These are phyloP conservation scores for Fomitopsis pulvina DNA, from an alignment of 768 basidiomycete species.

Conservation along the genomic window DNA sequence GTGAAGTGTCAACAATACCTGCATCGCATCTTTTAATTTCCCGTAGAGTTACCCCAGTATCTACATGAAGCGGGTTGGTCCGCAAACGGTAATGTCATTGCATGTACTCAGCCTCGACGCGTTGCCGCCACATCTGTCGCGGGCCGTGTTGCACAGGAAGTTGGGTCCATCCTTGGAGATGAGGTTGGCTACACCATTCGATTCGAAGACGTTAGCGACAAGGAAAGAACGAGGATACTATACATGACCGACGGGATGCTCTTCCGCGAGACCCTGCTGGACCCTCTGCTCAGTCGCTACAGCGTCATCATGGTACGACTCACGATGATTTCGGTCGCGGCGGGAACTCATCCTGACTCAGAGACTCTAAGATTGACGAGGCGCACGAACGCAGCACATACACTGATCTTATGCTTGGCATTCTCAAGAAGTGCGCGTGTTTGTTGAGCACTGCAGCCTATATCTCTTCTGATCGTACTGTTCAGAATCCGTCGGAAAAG, in stretches of 20 bases:
- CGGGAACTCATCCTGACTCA: constrained; percentile 15
- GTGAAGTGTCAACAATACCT: neutral
- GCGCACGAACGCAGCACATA: constrained; percentile 96
- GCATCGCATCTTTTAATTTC: constrained; percentile 10
- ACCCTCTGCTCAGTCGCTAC: constrained; percentile 87
- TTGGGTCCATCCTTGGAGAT: constrained; percentile 83
- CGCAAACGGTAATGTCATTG: constrained; percentile 72
- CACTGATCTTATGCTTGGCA: constrained; percentile 86
- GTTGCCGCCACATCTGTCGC: constrained; percentile 97
- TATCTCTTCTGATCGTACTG: neutral
- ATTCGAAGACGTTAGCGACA: constrained; percentile 89
- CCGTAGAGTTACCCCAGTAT: constrained; percentile 88
- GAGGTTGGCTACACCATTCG: constrained; percentile 97
- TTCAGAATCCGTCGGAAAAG: constrained; percentile 85
- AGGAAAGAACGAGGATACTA: constrained; percentile 79
- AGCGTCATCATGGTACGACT: constrained; percentile 88
- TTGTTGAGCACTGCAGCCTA: neutral
- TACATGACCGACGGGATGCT: constrained; percentile 99
- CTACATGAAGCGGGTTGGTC: constrained; percentile 94
- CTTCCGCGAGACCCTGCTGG: constrained; percentile 87
- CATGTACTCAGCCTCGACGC: constrained; percentile 88
- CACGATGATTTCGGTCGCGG: neutral
- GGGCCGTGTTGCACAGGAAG: constrained; percentile 83
- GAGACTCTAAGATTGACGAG: constrained; percentile 74
- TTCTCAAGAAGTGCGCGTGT: constrained; percentile 78